Evolutionary conservation across 371 early-diverging fungal species (phyloP), one percentile per base, ranked within the genome.

Genomic region (Mortierella sp.): DNA sequence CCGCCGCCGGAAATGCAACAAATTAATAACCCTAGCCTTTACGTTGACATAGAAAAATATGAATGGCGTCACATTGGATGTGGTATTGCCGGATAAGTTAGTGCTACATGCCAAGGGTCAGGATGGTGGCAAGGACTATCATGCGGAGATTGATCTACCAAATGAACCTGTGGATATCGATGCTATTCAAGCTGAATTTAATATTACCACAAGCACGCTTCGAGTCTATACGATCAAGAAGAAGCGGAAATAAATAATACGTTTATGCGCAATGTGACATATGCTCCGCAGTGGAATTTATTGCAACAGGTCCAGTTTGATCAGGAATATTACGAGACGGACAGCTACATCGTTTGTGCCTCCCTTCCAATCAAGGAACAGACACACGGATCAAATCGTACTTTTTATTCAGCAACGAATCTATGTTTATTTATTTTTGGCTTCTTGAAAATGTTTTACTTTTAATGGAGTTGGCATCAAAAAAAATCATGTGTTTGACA

Each of bases 91-190:
- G 3, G 75, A 80, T 40, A 71, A 66, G 11, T 30, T 80, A 6
- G 62, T 80, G 20, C 43, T 80, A 20, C 81, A 80, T 40, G 67
- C 81, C n/a, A 75, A 54, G 30, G 75, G 75, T n/a, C 81, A 75
- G 52, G 75, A 80, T 35, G 43, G 64, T 11, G 81, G 81, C 24
- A 80, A 72, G 18, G 81, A 72, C 10, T 80, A 80, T 43, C 81
- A 80, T 45, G 55, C 59, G 12, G 81, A 80, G 37, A 60, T 80
- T 28, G 81, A 80, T 45, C 45, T 80, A 60, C 75, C 72, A 22
- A 80, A 80, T 35, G 75, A 75, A 22, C 81, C 81, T 3, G 58
- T 80, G n/a, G 81, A 75, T 43, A 20, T 75, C 22, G 75, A 75
- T 20, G 40, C 55, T 2, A 26, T 80, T 12, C 40, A 51, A 6